Evolutionary conservation across 768 basidiomycete species (phyloP).

Genomic region (Scleroderma citrinum): DNA sequence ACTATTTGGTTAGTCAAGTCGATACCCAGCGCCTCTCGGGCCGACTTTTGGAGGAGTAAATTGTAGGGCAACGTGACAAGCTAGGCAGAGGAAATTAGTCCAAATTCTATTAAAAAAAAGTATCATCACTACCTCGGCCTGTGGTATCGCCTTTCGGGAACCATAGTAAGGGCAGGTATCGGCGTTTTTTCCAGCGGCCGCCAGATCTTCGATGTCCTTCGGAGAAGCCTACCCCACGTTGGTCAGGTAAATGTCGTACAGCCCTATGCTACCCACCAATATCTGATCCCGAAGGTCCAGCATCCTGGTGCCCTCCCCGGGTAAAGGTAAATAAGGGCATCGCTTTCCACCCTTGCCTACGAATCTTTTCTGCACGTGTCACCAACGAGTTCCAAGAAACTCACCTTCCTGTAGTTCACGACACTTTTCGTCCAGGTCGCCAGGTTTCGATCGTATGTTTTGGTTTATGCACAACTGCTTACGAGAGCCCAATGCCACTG

Average conservation of each 20-base stretch:
- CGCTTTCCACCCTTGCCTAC: constrained; percentile 60
- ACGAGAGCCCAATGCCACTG: constrained; percentile 85
- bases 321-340: constrained; percentile 71
- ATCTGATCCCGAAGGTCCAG: constrained; percentile 85
- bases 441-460: constrained; percentile 50
- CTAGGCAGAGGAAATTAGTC: constrained; percentile 32
- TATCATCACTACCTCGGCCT: constrained; percentile 63
- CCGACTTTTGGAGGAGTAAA: constrained; percentile 74
- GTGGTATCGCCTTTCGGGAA: constrained; percentile 78
- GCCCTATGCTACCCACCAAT: constrained; percentile 34
- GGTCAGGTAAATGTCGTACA: not conserved
- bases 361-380: not conserved
- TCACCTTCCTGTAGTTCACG: constrained; percentile 71
- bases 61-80: constrained; percentile 93
- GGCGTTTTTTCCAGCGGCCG: constrained; percentile 57
- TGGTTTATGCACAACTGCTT: constrained; percentile 94
- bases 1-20: constrained; percentile 80
- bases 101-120: not conserved
- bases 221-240: constrained; percentile 58
- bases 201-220: constrained; percentile 93
- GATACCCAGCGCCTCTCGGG: constrained; percentile 84
- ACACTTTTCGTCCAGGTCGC: constrained; percentile 84
- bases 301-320: constrained; percentile 64
- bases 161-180: constrained; percentile 92
- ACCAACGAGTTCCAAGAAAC: not conserved